These are phyloP conservation scores for Kluyveromyces nonfermentans DNA, from an alignment of 805 yeast genomes.

Conservation along the genomic window DNA sequence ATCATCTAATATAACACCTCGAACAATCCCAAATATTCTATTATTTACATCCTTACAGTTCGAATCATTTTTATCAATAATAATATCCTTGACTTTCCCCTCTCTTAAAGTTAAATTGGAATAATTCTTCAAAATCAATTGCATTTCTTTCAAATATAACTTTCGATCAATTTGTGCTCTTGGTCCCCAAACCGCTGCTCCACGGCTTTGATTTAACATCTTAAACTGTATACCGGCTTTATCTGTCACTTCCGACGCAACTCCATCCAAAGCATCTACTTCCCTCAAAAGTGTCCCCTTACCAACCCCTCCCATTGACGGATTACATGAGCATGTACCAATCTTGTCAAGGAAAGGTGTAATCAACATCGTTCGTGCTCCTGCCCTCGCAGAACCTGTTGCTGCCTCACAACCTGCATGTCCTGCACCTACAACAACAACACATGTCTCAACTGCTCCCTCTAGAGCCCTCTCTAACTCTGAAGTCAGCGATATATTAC, in stretches of 20 bases:
- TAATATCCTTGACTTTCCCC: slow-evolving; percentile 78
- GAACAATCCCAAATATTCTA: slow-evolving; percentile 38
- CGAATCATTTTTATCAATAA: slow-evolving; percentile 37
- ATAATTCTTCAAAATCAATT: slow-evolving; percentile 45
- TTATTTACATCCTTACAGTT: slow-evolving; percentile 14
- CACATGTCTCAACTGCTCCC: slow-evolving; percentile 28
- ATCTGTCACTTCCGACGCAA: slow-evolving; percentile 79
- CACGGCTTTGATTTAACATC: slow-evolving; percentile 74
- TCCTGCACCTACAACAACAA: slow-evolving; percentile 91
- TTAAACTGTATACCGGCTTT: slow-evolving; percentile 88
- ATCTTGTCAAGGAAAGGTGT: slow-evolving; percentile 70
- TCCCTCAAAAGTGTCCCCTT: slow-evolving; percentile 89
- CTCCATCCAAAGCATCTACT: slow-evolving; percentile 95
- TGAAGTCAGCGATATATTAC: slow-evolving; percentile 6
- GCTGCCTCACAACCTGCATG: slow-evolving; percentile 99
- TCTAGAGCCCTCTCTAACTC: slow-evolving; percentile 7
- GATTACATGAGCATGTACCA: slow-evolving; percentile 95
- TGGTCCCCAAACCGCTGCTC: slow-evolving; percentile 97
- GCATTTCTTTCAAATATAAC: slow-evolving; percentile 75
- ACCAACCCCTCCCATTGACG: slow-evolving; percentile 97
- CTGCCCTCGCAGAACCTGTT: slow-evolving; percentile 81
- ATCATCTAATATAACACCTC: slow-evolving; percentile 65
- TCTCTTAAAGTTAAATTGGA: slow-evolving; percentile 45
- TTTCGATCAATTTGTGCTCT: slow-evolving; percentile 91
- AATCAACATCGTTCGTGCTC: slow-evolving; percentile 45